Percentiles rank a stretch among this genome's conserved stretches.
Conservation (phyloP, 2,329 filamentous ascomycete genomes). For the Beauveria sp. region DNA sequence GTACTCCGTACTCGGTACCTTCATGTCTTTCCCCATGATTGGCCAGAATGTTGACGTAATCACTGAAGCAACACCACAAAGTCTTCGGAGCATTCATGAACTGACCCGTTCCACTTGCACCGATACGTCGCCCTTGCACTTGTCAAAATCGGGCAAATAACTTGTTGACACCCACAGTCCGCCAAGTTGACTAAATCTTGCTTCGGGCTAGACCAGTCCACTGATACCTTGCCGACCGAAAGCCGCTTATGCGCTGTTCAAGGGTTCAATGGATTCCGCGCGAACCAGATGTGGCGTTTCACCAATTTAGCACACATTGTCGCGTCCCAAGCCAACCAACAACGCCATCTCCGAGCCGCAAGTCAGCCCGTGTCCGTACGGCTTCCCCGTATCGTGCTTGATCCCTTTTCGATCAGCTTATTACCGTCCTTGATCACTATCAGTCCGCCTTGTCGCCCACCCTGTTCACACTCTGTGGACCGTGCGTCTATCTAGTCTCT, state of each 20-base stretch:
- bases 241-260: not conserved
- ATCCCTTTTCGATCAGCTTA: not conserved
- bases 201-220: not conserved
- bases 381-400: not conserved
- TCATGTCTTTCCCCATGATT: not conserved
- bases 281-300: not conserved
- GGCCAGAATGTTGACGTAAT: not conserved
- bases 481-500: not conserved
- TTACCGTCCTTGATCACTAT: not conserved
- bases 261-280: not conserved
- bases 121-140: not conserved
- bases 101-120: not conserved
- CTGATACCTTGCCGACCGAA: not conserved
- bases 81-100: not conserved
- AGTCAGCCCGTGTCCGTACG: not conserved
- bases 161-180: not conserved
- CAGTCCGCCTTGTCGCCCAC: not conserved
- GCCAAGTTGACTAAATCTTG: not conserved
- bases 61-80: not conserved
- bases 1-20: no score
- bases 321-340: not conserved
- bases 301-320: not conserved
- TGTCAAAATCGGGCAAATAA: not conserved
- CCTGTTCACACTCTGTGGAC: not conserved
- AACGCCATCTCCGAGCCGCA: not conserved